A percentile compares a stretch with the other conserved stretches of the same genome.
These are phyloP conservation scores for Arachis stenosperma DNA, from an alignment of 306 rosid species.

Conservation along the genomic window DNA sequence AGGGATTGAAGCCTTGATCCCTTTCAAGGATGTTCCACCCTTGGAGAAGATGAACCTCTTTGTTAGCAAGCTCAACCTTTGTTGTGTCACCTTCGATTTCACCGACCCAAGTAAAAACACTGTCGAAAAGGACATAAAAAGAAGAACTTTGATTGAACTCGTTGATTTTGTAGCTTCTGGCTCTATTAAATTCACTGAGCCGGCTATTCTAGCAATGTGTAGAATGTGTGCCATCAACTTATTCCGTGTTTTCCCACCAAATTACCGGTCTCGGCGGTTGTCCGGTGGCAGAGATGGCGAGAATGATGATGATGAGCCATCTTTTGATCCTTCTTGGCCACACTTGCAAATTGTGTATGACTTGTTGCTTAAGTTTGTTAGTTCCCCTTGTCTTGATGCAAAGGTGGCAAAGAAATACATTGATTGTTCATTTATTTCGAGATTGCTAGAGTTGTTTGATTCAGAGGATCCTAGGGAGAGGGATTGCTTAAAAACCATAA, in stretches of 20 bases:
- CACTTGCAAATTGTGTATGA: slow-evolving; percentile 90
- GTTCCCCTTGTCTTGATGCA: slow-evolving; percentile 91
- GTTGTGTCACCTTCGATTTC: slow-evolving; percentile 80
- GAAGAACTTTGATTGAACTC: slow-evolving; percentile 86
- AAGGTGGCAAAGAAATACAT: slow-evolving; percentile 93
- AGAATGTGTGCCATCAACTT: slow-evolving; percentile 82
- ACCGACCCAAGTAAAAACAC: slow-evolving; percentile 77
- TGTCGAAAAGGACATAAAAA: slow-evolving; percentile 85
- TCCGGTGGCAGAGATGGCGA: slow-evolving; percentile 55
- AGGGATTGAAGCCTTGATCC: slow-evolving; percentile 78
- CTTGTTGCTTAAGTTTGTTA: slow-evolving; percentile 85
- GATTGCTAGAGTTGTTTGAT: slow-evolving; percentile 89
- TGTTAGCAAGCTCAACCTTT: slow-evolving; percentile 80
- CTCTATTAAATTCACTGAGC: slow-evolving; percentile 79
- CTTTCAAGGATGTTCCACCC: slow-evolving; percentile 83
- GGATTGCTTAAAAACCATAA: slow-evolving; percentile 92
- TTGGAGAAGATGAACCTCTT: slow-evolving; percentile 86
- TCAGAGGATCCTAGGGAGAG: slow-evolving; percentile 98
- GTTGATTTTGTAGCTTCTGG: slow-evolving; percentile 89
- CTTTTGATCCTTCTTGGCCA: slow-evolving; percentile 98
- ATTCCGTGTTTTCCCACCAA: slow-evolving; percentile 78
- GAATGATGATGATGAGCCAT: slow-evolving; percentile 71
- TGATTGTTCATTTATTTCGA: slow-evolving; percentile 91
- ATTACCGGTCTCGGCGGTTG: slow-evolving; percentile 77
- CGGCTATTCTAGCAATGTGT: slow-evolving; percentile 73